Conservation (phyloP, 1,284 basidiomycete genomes). For the Rugosomyces carneus region DNA sequence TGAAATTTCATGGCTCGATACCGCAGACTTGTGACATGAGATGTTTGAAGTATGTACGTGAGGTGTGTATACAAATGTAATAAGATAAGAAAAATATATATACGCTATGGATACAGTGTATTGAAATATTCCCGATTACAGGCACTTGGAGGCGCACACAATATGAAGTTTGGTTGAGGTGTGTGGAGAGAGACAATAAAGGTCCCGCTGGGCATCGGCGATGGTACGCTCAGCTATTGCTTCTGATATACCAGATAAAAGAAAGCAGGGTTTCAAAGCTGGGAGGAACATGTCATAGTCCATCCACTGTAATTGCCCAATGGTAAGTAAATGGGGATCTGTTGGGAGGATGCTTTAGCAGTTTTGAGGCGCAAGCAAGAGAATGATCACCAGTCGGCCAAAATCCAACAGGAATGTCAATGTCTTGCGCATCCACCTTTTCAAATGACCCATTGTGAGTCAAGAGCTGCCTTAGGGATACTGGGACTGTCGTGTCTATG, state of each 20-base stretch:
- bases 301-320: conserved; percentile 67
- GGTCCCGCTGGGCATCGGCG: conserved; percentile 53
- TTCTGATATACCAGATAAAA: conserved; percentile 44
- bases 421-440: conserved; percentile 42
- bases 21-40: neutral
- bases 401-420: conserved; percentile 52
- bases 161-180: conserved; percentile 51
- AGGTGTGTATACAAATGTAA: neutral
- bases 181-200: conserved; percentile 53
- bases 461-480: conserved; percentile 41
- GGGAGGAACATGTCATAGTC: conserved; percentile 59
- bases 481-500: conserved; percentile 53
- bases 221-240: conserved; percentile 48
- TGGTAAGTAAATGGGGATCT: conserved; percentile 41
- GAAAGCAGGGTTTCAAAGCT: conserved; percentile 52
- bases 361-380: neutral
- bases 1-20: conserved; percentile 39
- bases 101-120: conserved; percentile 13
- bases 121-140: conserved; percentile 7
- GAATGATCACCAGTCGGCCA: conserved; percentile 45
- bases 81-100: neutral
- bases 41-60: neutral
- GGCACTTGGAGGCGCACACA: conserved; percentile 46
- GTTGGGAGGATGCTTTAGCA: conserved; percentile 22
- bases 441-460: conserved; percentile 42